Conservation (phyloP, 2,329 filamentous ascomycete species). For the Penicillium sp. region DNA sequence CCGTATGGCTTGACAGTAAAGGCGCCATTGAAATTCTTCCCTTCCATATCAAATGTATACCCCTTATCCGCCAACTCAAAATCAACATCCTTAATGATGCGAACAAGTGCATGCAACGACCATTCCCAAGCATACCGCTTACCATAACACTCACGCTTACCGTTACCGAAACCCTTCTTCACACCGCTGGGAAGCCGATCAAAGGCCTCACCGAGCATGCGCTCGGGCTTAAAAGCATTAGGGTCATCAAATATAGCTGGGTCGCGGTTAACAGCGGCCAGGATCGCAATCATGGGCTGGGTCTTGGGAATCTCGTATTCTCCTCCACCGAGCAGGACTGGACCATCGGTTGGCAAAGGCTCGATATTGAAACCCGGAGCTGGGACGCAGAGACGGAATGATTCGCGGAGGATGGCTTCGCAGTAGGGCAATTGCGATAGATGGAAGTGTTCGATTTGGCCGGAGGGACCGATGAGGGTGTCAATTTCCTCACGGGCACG, state of each 20-base stretch:
- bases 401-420: conserved; percentile 61
- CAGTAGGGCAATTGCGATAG: conserved; percentile 55
- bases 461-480: conserved; percentile 26
- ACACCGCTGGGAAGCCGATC: conserved; percentile 60
- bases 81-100: conserved; percentile 68
- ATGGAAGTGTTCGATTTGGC: conserved; percentile 9
- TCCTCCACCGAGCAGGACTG: conserved; percentile 54
- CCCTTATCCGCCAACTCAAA: conserved; percentile 60
- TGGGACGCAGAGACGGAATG: conserved; percentile 59
- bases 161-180: conserved; percentile 73
- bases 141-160: conserved; percentile 68
- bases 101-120: conserved; percentile 58
- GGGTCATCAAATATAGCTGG: conserved; percentile 64
- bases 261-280: conserved; percentile 62
- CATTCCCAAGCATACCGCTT: conserved; percentile 73
- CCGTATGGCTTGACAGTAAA: conserved; percentile 15
- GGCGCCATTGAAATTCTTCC: conserved; percentile 44
- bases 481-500: conserved; percentile 69
- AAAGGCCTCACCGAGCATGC: conserved; percentile 69
- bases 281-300: conserved; percentile 51
- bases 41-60: conserved; percentile 27
- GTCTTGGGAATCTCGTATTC: conserved; percentile 59
- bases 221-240: conserved; percentile 64
- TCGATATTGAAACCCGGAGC: conserved; percentile 56
- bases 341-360: conserved; percentile 48